Evolutionary conservation across 495 filamentous ascomycete genomes (phyloP).

Genomic region (Trichoderma gamsii): DNA sequence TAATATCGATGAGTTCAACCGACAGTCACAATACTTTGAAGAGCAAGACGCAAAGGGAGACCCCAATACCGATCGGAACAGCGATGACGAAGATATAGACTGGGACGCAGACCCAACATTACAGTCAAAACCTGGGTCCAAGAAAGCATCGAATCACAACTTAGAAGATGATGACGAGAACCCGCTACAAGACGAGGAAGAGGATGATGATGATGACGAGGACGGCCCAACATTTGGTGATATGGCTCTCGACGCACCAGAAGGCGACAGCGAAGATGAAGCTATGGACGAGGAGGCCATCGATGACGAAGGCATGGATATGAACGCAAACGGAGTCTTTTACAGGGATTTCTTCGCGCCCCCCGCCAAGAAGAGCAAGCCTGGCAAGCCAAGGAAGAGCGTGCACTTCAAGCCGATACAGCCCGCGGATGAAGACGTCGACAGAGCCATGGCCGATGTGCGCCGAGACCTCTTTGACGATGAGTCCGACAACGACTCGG

Average conservation of each 20-base stretch:
- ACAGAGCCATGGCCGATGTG: constrained; percentile 85
- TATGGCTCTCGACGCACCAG: constrained; percentile 52
- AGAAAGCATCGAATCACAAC: background rate
- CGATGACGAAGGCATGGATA: constrained; percentile 34
- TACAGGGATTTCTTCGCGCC: constrained; percentile 90
- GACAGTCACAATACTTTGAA: constrained; percentile 79
- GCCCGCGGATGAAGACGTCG: constrained; percentile 55
- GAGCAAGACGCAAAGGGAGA: constrained; percentile 66
- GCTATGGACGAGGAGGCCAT: constrained; percentile 44
- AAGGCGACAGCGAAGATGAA: constrained; percentile 50
- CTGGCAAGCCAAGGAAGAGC: constrained; percentile 21
- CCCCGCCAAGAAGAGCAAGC: constrained; percentile 58
- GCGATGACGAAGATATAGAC: constrained; percentile 78
- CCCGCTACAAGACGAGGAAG: constrained; percentile 15
- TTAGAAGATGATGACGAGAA: constrained; percentile 23
- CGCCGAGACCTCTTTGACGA: constrained; percentile 92
- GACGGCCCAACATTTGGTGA: constrained; percentile 74
- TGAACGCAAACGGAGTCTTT: constrained; percentile 77
- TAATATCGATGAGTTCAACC: constrained; percentile 96
- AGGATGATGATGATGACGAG: constrained; percentile 54
- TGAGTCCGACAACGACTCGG: constrained; percentile 51
- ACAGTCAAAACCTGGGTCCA: constrained; percentile 2
- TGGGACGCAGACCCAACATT: constrained; percentile 69
- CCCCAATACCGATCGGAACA: constrained; percentile 51
- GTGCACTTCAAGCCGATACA: constrained; percentile 20